phyloP scores from a whole-genome alignment of 2,329 filamentous ascomycete species.

The Thielaviopsis cerberus region DNA sequence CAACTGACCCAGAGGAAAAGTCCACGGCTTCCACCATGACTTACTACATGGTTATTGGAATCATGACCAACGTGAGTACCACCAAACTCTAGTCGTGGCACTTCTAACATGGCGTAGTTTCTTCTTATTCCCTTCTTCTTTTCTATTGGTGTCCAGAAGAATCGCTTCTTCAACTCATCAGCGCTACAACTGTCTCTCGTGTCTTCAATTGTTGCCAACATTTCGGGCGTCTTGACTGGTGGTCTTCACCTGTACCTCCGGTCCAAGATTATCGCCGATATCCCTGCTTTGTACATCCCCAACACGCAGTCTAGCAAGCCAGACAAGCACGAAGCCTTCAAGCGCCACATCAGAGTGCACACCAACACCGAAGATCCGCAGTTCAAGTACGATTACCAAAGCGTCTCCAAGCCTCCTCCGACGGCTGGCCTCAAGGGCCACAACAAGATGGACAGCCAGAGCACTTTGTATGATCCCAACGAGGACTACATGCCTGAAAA shows the following conservation, averaged over 20 bases:
- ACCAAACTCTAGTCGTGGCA: background rate
- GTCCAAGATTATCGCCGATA: constrained; percentile 34
- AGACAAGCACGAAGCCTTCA: constrained; percentile 6
- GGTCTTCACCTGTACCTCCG: constrained; percentile 49
- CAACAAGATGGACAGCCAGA: background rate
- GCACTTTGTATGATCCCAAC: background rate
- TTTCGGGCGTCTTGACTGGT: constrained; percentile 46
- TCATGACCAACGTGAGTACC: constrained; percentile 36
- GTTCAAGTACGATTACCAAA: background rate
- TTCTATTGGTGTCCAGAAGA: constrained; percentile 28
- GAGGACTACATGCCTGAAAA: background rate
- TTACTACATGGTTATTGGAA: constrained; percentile 42
- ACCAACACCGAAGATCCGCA: background rate
- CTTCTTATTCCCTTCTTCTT: constrained; percentile 47
- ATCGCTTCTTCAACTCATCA: constrained; percentile 20
- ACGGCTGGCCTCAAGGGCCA: constrained; percentile 2
- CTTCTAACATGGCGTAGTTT: constrained; percentile 20
- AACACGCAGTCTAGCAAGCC: background rate
- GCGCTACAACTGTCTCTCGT: constrained; percentile 39
- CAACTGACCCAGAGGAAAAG: constrained; percentile 38
- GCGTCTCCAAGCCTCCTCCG: constrained; percentile 6
- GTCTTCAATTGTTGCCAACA: constrained; percentile 45
- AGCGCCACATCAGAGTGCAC: constrained; percentile 6
- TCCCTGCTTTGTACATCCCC: background rate
- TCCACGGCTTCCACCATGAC: constrained; percentile 50